Evolutionary conservation across 2,329 filamentous ascomycete species (phyloP), one percentile per base, ranked within the genome.

Genomic region (Fusarium torreyae): DNA sequence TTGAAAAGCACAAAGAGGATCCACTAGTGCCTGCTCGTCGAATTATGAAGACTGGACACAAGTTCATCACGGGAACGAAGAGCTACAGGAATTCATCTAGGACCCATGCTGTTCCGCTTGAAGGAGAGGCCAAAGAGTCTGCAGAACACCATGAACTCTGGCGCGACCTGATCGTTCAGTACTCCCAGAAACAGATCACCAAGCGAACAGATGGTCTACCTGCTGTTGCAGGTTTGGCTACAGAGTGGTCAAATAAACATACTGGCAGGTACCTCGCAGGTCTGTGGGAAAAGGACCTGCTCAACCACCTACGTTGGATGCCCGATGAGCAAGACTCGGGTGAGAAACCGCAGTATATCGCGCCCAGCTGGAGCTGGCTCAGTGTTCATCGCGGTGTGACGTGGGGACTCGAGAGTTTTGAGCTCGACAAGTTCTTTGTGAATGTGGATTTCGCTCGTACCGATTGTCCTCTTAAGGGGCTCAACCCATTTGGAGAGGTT

Each of bases 321-420:
- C 26, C 69, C 1, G 60, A 69, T 20, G 63, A 73, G 11, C 36
- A 44, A 17, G 63, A 72, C 6, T 26, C 46, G 1, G 63, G 45
- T 0, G 34, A 55, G 14, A 43, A 68, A 11, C 18, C 28, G 1
- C 6, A 50, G 5, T 71, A 68, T 3, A 58, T 72, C 5, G 65
- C 63, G 4, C 74, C 74, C 2, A 76, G 62, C 15, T 76, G 74
- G 74, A 76, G 72, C 22, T 76, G 72, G 74, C 52, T 75, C 4
- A 74, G 73, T 15, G 65, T 57, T 9, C 69, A 72, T 3, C 70
- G 72, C 0, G 64, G 62, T 4, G 72, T 74, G 5, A 71, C 64
- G 2, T 75, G 72, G 72, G 70, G 70, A 1, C 11, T 48, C 1
- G 48, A 62, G 6, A 61, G 42, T 14, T 70, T 69, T 26, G 46